phyloP scores from a whole-genome alignment of 352 stramenopile species.

The Peronosclerospora sorghi region DNA sequence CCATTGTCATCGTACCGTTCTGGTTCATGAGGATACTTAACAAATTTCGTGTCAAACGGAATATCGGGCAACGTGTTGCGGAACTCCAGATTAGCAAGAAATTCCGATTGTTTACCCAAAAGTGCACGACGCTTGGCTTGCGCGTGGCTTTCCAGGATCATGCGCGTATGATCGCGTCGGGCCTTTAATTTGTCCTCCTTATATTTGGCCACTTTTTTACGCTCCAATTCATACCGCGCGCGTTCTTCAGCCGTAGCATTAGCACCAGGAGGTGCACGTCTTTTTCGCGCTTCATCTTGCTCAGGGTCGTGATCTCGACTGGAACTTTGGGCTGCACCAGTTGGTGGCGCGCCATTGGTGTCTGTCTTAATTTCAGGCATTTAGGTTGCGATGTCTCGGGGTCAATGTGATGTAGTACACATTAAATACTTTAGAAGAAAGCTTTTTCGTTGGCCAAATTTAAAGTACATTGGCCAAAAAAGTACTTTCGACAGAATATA shows the following conservation, averaged over 20 bases:
- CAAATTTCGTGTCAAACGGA: constrained; percentile 81
- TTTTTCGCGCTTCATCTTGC: constrained; percentile 27
- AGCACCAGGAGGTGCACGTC: constrained; percentile 35
- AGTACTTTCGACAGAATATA: too few relatives aligned
- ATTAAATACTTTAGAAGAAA: too few relatives aligned
- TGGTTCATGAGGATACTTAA: constrained; percentile 69
- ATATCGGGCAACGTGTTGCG: constrained; percentile 72
- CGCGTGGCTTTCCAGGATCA: constrained; percentile 80
- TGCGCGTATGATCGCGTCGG: constrained; percentile 74
- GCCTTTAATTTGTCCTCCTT: constrained; percentile 85
- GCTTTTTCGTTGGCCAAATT: too few relatives aligned
- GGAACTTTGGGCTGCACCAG: constrained; percentile 12
- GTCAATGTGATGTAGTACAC: too few relatives aligned
- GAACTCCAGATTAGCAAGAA: constrained; percentile 72
- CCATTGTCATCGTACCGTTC: constrained; percentile 33
- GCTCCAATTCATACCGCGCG: constrained; percentile 73
- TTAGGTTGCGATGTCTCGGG: too few relatives aligned
- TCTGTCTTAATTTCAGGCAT: neutral
- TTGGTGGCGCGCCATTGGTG: constrained; percentile 8
- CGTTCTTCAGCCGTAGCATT: constrained; percentile 56
- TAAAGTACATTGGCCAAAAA: too few relatives aligned
- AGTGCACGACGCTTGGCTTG: constrained; percentile 72
- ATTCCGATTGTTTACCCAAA: constrained; percentile 77
- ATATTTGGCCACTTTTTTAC: constrained; percentile 83
- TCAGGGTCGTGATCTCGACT: constrained; percentile 12